phyloP scores from a whole-genome alignment of 306 rosid genomes.

The Ormosia emarginata region DNA sequence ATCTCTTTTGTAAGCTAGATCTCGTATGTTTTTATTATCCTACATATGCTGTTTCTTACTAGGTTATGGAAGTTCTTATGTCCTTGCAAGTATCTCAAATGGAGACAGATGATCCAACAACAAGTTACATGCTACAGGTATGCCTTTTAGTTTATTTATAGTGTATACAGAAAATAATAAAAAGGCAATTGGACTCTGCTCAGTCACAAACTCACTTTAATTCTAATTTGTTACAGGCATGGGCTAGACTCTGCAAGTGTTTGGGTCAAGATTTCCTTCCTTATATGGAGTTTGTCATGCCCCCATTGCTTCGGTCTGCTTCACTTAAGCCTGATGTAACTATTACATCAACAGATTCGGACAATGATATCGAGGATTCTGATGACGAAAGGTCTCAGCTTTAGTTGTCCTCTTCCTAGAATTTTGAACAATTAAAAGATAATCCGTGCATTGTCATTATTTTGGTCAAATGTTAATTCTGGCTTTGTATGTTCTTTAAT shows the following conservation, averaged over 20 bases:
- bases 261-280: conserved; percentile 99
- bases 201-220: neutral
- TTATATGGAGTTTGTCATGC: conserved; percentile 96
- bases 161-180: neutral
- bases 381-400: conserved; percentile 83
- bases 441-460: neutral
- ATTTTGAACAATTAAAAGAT: neutral
- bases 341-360: conserved; percentile 91
- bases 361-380: conserved; percentile 81
- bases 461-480: neutral
- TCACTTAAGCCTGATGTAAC: conserved; percentile 97
- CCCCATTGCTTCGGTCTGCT: conserved; percentile 93
- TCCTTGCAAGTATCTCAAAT: conserved; percentile 91
- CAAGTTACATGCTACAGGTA: conserved; percentile 96
- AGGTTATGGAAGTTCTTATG: conserved; percentile 99
- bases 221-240: conserved; percentile 56
- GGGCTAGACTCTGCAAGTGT: conserved; percentile 99
- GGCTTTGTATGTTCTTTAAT: neutral
- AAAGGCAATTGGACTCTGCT: neutral
- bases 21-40: neutral
- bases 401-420: neutral
- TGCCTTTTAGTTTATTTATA: neutral
- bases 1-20: neutral
- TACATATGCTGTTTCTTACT: conserved; percentile 2
- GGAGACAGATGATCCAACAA: conserved; percentile 98